Evolutionary conservation across 345 rosid genomes (phyloP).

Genomic region (Murraya paniculata): DNA sequence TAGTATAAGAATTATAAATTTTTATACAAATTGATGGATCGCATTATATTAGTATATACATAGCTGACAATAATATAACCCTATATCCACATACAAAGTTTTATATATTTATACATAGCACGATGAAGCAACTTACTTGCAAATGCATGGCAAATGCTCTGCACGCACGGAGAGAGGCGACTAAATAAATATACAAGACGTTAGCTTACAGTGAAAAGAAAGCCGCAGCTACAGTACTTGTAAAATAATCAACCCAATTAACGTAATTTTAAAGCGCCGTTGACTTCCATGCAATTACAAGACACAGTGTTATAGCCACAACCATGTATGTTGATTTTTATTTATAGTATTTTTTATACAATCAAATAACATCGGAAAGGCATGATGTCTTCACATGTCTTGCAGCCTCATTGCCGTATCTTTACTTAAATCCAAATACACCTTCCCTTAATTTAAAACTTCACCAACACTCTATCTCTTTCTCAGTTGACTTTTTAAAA

Average conservation of each 20-base stretch:
- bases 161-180: not conserved
- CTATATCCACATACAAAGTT: no score
- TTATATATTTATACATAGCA: not conserved
- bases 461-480: slow-evolving; percentile 2
- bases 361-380: not conserved
- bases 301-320: not conserved
- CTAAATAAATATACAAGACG: not conserved
- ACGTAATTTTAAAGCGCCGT: not conserved
- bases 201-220: not conserved
- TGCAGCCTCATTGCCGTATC: not conserved
- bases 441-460: slow-evolving; percentile 28
- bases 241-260: not conserved
- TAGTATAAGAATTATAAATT: no score
- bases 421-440: slow-evolving; percentile 16
- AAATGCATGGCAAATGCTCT: slow-evolving; percentile 7
- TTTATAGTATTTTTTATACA: not conserved
- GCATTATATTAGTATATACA: no score
- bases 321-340: not conserved
- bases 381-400: slow-evolving; percentile 19
- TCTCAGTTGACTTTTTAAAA: slow-evolving; percentile 46
- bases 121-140: not conserved
- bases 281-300: not conserved
- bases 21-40: no score
- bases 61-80: not conserved
- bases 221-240: not conserved